A percentile compares a stretch with the other conserved stretches of the same genome.
Evolutionary conservation across 805 yeast species (phyloP).

Genomic region (Priceomyces medius): DNA sequence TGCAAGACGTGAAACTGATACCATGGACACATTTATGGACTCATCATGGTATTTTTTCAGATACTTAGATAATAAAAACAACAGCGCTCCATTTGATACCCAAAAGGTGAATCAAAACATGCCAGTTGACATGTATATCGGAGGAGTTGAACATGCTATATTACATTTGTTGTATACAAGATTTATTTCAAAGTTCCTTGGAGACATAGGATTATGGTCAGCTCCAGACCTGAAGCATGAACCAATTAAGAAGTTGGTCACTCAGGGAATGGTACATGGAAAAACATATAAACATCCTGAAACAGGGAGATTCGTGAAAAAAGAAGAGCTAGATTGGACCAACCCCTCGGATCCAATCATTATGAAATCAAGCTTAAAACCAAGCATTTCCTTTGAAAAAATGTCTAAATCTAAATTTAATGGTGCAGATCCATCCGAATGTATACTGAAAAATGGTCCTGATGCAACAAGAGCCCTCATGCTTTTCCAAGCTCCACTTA

Average conservation of each 20-base stretch:
- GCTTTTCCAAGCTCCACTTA: conserved; percentile 86
- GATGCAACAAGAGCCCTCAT: conserved; percentile 95
- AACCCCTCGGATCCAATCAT: conserved; percentile 46
- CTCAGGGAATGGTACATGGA: conserved; percentile 99
- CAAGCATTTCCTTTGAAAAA: conserved; percentile 70
- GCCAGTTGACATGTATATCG: conserved; percentile 90
- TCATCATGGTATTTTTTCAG: conserved; percentile 96
- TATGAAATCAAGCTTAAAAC: conserved; percentile 48
- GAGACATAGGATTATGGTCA: conserved; percentile 65
- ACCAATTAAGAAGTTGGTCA: conserved; percentile 76
- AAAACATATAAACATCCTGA: conserved; percentile 72
- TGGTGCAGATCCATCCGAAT: conserved; percentile 85
- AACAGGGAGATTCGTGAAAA: conserved; percentile 73
- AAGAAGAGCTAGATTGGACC: conserved; percentile 61
- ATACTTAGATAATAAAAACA: conserved; percentile 72
- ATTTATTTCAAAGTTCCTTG: conserved; percentile 78
- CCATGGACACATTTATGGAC: conserved; percentile 98
- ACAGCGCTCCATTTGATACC: conserved; percentile 48
- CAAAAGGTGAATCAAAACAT: conserved; percentile 50
- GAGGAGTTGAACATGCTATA: conserved; percentile 97
- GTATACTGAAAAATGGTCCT: conserved; percentile 78
- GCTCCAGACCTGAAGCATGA: conserved; percentile 63
- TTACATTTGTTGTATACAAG: conserved; percentile 85
- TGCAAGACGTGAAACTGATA: conserved; percentile 82
- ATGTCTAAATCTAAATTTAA: conserved; percentile 97